Conservation (phyloP, 2,329 filamentous ascomycete species). For the Canariomyces notabilis region DNA sequence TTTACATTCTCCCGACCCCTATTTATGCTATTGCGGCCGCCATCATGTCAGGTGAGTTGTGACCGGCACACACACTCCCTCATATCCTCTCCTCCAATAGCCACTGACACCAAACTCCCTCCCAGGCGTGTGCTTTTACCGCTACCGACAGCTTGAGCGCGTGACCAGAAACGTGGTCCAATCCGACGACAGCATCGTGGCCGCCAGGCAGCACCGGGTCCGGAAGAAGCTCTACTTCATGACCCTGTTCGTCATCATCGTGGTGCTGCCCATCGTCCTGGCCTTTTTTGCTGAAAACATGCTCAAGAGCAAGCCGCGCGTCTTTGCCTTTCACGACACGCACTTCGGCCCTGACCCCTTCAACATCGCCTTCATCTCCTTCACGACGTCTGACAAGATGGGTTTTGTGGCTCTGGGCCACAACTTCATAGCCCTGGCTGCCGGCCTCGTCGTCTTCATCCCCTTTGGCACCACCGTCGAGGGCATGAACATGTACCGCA, state of each 20-base stretch:
- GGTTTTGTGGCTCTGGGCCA: constrained; percentile 39
- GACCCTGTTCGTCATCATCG: constrained; percentile 46
- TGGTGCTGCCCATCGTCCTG: constrained; percentile 46
- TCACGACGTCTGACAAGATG: constrained; percentile 38
- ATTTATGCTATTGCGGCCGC: constrained; percentile 40
- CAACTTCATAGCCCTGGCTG: constrained; percentile 45
- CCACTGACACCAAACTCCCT: background rate
- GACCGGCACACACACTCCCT: background rate
- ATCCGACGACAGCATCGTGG: constrained; percentile 35
- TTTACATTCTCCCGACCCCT: constrained; percentile 44
- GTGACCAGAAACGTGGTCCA: constrained; percentile 36
- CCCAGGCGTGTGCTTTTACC: constrained; percentile 43
- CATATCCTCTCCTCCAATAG: background rate
- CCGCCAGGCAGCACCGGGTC: constrained; percentile 42
- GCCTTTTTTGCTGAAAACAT: constrained; percentile 41
- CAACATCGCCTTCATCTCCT: constrained; percentile 45
- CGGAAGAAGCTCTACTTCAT: constrained; percentile 52
- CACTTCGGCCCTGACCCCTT: constrained; percentile 35
- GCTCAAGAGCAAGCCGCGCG: constrained; percentile 26
- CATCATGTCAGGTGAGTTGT: constrained; percentile 47
- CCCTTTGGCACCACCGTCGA: constrained; percentile 55
- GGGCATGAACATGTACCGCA: constrained; percentile 46
- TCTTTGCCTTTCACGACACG: constrained; percentile 39
- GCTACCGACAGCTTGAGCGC: constrained; percentile 44
- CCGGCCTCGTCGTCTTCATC: constrained; percentile 43